Evolutionary conservation across 169 alveolate genomes (phyloP), one percentile per base, ranked within the genome.

Genomic region (Fabrea salina): DNA sequence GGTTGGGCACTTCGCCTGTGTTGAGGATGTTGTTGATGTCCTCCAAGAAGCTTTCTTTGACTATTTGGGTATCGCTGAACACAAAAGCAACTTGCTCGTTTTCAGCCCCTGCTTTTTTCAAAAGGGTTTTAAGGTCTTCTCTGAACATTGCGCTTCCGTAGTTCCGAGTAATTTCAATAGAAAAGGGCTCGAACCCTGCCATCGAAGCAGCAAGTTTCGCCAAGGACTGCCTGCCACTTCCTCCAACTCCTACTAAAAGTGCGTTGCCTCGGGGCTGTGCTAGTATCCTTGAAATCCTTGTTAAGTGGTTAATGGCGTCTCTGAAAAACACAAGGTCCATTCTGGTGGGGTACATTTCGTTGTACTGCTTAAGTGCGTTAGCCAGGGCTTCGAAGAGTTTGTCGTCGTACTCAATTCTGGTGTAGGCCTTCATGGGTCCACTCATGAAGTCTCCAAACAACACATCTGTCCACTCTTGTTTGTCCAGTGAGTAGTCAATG

Each of bases 1-100:
- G 87, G 81, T 96, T 96, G 0, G 98, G 97, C n/a, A 96, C 97
- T 91, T 96, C 98, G 25, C 98, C 97, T 41, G 96, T 90, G 82
- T 96, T 96, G 53, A 96, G 88, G 5, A 96, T 82, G 86, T 96
- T 96, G 86, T 96, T 96, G 67, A 96, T 96, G 86, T 94, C 97
- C 85, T 96, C 98, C 76, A 96, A 81, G 94, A 96, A 96, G 37
- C 93, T 76, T 91, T 93, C 98, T 66, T 89, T 84, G 33, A 93
- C 95, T 11, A 96, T 94, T 86, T 96, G 93, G 43, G 97, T 92
- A 74, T 96, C 98, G 30, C 93, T 81, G 84, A 96, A 94, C n/a
- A 96, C 70, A 84, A 96, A 96, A 37, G 92, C 93, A 75, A 85
- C 86, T 16, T 93, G 91, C 74, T 86, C 86, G 40, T 87, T 81